Evolutionary conservation across 176 grass and related monocot species (phyloP).

Genomic region (Juncus inflexus): DNA sequence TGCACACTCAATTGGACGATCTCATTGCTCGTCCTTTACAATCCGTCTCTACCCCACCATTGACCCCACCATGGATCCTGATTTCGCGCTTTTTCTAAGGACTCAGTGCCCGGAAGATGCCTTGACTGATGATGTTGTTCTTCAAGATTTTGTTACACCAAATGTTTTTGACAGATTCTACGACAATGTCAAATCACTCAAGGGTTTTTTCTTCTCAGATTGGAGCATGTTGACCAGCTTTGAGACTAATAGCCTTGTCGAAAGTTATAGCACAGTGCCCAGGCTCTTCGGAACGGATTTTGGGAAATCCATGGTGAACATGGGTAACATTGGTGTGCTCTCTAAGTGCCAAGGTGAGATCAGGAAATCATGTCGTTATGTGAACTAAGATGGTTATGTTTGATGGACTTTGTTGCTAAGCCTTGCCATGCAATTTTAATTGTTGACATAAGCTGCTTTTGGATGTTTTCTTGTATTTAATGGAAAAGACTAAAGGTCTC

Average conservation of each 20-base stretch:
- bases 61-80: constrained; percentile 21
- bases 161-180: constrained; percentile 28
- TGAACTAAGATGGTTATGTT: constrained; percentile 17
- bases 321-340: constrained; percentile 24
- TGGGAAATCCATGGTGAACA: constrained; percentile 29
- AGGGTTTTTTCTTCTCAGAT: constrained; percentile 32
- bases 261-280: constrained; percentile 19
- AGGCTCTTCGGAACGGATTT: constrained; percentile 26
- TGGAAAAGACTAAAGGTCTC: too few species aligned
- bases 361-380: constrained; percentile 18
- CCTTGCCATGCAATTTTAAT: too few species aligned
- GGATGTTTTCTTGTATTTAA: too few species aligned
- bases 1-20: constrained; percentile 17
- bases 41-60: background rate
- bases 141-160: constrained; percentile 28
- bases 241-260: constrained; percentile 11
- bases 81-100: too few species aligned
- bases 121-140: too few species aligned
- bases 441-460: too few species aligned
- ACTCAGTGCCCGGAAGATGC: too few species aligned
- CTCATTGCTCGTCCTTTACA: constrained; percentile 20
- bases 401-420: background rate
- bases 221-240: background rate
- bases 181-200: constrained; percentile 26
- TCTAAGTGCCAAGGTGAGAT: constrained; percentile 3